Base-by-base conservation (phyloP, 495 filamentous ascomycete genomes). In the Penicillium canariense region DNA sequence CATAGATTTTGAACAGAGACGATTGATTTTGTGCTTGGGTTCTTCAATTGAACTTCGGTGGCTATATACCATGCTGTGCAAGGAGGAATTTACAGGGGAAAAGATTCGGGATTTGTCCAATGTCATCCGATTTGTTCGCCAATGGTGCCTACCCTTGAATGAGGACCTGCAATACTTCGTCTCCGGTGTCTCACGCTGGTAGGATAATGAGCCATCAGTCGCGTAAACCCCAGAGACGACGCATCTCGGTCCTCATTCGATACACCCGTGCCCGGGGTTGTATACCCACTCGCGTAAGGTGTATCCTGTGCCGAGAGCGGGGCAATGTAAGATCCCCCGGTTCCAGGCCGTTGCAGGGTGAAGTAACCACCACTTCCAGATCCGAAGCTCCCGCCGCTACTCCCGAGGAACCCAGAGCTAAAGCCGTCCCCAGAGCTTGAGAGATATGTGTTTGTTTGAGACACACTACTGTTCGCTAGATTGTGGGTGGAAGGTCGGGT, bases 241-340 rank as follows among this genome's bases (percentile, higher is more conserved):
- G 59, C 45, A 50, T 60, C 60, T 0, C 62, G 57, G 22, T 70
- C 69, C 20, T 72, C 71, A n/a, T 55, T 48, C n/a, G 68, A 64
- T 2, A 53, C 45, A 2, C 47, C 50, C 18, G 39, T 39, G 0
- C 57, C 64, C 3, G 67, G 61, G 0, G 67, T 65, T 2, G 52
- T 67, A 23, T 56, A 58, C 14, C 65, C 58, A 50, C 67, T 73
- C 30, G 52, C 52, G 39, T 35, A 65, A 0, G 57, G 62, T 14
- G 57, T 64, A 20, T 17, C 58, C 39, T 49, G 55, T 26, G 34
- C 44, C 25, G 56, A 65, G 5, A 43, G 39, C 3, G 54, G 20
- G 22, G 57, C 48, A 7, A 49, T 46, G 7, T 51, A 48, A 30
- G 42, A 42, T n/a, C 10, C n/a, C 27, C 43, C 31, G 17, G 36